These are phyloP conservation scores for Melaleuca quinquenervia DNA, from an alignment of 345 rosid species.

Conservation along the genomic window DNA sequence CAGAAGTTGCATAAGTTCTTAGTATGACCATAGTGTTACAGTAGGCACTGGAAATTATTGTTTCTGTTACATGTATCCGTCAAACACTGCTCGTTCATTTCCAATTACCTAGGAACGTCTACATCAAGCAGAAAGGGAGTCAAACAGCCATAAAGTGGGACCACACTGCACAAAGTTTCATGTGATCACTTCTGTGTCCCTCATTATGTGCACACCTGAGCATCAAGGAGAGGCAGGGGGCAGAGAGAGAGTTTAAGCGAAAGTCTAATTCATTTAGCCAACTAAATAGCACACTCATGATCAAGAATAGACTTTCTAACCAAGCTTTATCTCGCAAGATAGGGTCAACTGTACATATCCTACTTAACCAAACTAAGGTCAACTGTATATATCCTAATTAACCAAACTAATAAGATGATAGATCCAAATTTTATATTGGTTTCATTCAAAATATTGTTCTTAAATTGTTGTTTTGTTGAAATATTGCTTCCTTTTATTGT, in stretches of 20 bases:
- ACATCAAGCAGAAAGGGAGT: not conserved
- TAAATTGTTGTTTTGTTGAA: no score
- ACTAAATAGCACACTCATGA: not conserved
- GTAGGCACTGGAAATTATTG: not conserved
- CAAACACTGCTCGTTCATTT: not conserved
- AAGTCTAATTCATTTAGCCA: not conserved
- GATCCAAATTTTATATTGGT: no score
- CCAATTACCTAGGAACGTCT: not conserved
- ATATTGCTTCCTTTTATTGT: no score
- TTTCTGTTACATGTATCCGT: not conserved
- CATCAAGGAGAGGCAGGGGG: not conserved
- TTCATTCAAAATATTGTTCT: no score
- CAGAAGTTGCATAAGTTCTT: not conserved
- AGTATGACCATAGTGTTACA: not conserved
- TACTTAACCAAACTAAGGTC: not conserved
- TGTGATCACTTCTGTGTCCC: not conserved
- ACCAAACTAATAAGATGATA: not conserved
- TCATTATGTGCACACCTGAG: not conserved
- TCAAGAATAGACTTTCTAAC: not conserved
- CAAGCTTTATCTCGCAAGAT: not conserved
- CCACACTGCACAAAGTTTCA: not conserved
- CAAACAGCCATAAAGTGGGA: not conserved
- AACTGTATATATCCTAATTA: not conserved
- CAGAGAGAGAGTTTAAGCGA: not conserved
- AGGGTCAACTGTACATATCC: not conserved